Conservation (phyloP, 805 yeast species). For the Zygosaccharomyces gambellarensis region DNA sequence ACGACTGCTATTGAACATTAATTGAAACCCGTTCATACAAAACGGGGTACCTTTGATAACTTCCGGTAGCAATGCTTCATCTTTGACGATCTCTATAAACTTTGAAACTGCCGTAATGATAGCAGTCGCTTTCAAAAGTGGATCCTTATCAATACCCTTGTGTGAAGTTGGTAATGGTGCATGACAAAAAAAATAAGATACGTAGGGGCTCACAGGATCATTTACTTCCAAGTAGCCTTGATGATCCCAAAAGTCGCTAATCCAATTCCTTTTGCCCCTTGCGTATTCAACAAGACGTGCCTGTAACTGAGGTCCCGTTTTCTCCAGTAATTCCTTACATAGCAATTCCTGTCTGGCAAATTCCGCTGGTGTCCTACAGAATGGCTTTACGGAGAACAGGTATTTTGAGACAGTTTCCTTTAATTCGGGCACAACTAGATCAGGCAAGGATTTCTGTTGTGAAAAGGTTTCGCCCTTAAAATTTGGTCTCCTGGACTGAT, state of each 20-base stretch:
- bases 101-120: constrained; percentile 61
- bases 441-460: constrained; percentile 69
- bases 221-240: constrained; percentile 86
- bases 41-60: constrained; percentile 70
- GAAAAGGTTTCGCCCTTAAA: constrained; percentile 65
- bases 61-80: constrained; percentile 77
- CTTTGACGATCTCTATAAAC: constrained; percentile 62
- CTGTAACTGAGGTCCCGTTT: constrained; percentile 66
- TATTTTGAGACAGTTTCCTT: constrained; percentile 65
- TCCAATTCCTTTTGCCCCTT: constrained; percentile 69
- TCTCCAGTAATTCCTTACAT: constrained; percentile 66
- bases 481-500: constrained; percentile 18
- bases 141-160: constrained; percentile 52
- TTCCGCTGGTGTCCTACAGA: constrained; percentile 46
- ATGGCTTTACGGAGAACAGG: constrained; percentile 69
- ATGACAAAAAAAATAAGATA: constrained; percentile 84
- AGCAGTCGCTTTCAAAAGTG: constrained; percentile 70
- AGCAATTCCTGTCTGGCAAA: constrained; percentile 45
- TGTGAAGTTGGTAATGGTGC: constrained; percentile 48
- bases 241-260: constrained; percentile 88
- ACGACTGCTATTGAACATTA: constrained; percentile 87
- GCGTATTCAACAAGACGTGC: constrained; percentile 56
- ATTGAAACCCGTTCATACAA: constrained; percentile 89
- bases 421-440: constrained; percentile 81
- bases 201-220: constrained; percentile 93